Conservation (phyloP, 306 rosid species). For the Psophocarpus tetragonolobus region DNA sequence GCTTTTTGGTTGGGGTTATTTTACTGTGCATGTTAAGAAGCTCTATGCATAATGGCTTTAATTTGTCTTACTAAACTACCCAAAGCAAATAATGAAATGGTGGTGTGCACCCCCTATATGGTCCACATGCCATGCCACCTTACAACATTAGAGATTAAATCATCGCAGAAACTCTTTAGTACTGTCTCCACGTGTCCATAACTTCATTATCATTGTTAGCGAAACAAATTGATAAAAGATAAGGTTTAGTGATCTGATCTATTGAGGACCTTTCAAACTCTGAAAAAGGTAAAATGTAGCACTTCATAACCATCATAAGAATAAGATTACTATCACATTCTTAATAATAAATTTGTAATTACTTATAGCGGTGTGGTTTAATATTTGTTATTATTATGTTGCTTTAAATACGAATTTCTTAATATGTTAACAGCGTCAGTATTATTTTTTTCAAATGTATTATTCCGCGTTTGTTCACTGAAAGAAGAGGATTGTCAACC, state of each 20-base stretch:
- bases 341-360: neutral
- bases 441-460: neutral
- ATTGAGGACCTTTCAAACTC: neutral
- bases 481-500: neutral
- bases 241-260: neutral
- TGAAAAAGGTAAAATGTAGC: neutral
- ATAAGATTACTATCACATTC: neutral
- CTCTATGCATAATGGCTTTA: neutral
- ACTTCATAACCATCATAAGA: neutral
- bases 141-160: conserved; percentile 13
- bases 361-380: neutral
- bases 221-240: neutral
- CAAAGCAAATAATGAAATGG: neutral
- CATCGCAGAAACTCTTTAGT: neutral
- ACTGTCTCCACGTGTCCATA: conserved; percentile 23
- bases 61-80: neutral
- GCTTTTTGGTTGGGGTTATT: neutral
- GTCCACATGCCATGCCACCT: conserved; percentile 1
- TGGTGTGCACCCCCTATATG: neutral
- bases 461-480: neutral
- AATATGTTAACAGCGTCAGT: neutral
- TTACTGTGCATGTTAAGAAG: neutral
- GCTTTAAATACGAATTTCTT: neutral
- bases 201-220: neutral
- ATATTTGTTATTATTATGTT: neutral